These are phyloP conservation scores for Trichoderma sp. DNA, from an alignment of 2,329 filamentous ascomycete species.

Conservation along the genomic window DNA sequence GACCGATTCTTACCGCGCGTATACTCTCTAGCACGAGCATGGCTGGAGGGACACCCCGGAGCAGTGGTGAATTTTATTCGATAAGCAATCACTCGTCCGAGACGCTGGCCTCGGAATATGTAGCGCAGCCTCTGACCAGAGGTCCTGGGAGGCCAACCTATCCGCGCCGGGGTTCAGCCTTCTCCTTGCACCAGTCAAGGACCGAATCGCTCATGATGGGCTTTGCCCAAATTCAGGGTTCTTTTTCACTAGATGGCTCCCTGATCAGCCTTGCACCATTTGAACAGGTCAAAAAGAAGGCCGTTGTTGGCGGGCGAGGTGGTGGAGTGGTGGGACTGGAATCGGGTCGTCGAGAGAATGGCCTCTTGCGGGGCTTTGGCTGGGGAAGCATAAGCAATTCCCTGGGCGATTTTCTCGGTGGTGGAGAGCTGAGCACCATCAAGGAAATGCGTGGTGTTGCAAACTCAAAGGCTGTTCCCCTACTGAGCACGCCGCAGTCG, in stretches of 20 bases:
- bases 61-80: conserved; percentile 93
- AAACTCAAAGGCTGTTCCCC: conserved; percentile 81
- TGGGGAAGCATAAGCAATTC: conserved; percentile 89
- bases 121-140: conserved; percentile 50
- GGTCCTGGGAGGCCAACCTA: conserved; percentile 45
- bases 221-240: conserved; percentile 90
- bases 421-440: conserved; percentile 86
- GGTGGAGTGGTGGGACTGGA: conserved; percentile 85
- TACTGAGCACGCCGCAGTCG: conserved; percentile 93
- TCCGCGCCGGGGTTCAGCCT: conserved; percentile 48
- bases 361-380: conserved; percentile 79
- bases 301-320: conserved; percentile 82
- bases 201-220: conserved; percentile 93
- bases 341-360: conserved; percentile 69
- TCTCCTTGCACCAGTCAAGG: conserved; percentile 46
- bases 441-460: conserved; percentile 91
- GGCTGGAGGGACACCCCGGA: conserved; percentile 75
- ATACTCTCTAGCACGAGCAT: conserved; percentile 78
- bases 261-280: conserved; percentile 87
- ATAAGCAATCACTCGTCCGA: conserved; percentile 94
- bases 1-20: conserved; percentile 61
- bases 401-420: conserved; percentile 81
- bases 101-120: conserved; percentile 87
- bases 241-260: conserved; percentile 88
- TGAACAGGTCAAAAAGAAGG: conserved; percentile 94